Conservation (phyloP, 345 rosid species). For the Brassica incana region DNA sequence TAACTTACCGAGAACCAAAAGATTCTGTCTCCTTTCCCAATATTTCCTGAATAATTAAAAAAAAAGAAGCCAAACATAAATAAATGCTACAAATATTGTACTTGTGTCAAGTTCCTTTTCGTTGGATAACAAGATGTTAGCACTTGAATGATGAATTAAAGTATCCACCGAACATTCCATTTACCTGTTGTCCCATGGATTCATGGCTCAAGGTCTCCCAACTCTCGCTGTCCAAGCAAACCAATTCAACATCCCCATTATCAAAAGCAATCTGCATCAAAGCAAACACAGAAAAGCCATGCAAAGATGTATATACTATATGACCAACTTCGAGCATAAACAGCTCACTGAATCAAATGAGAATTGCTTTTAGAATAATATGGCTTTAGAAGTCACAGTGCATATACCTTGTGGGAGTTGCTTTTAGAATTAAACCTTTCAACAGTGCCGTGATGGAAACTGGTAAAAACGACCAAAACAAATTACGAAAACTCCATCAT, state of each 20-base stretch:
- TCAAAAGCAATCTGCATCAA: constrained; percentile 52
- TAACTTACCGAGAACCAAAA: constrained; percentile 50
- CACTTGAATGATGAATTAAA: constrained; percentile 8
- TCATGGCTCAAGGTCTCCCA: constrained; percentile 47
- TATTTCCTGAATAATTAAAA: constrained; percentile 28
- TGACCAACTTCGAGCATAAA: constrained; percentile 8
- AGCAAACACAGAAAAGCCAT: constrained; percentile 6
- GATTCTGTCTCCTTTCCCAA: constrained; percentile 42
- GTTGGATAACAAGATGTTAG: constrained; percentile 11
- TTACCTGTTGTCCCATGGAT: constrained; percentile 49
- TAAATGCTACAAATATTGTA: constrained; percentile 15
- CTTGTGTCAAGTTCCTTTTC: constrained; percentile 12
- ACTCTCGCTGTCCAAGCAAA: constrained; percentile 54
- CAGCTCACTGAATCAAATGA: neutral
- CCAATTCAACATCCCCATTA: constrained; percentile 50
- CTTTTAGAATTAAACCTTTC: constrained; percentile 47
- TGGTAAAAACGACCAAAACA: constrained; percentile 28
- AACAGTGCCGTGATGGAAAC: constrained; percentile 47
- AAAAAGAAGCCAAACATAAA: constrained; percentile 1
- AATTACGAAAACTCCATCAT: constrained; percentile 16
- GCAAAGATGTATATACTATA: constrained; percentile 2
- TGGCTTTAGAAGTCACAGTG: neutral
- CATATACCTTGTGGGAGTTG: constrained; percentile 56
- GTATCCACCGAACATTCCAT: constrained; percentile 3
- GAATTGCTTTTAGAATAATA: too few species aligned